phyloP scores from a whole-genome alignment of 306 rosid genomes.

The Abrus precatorius region DNA sequence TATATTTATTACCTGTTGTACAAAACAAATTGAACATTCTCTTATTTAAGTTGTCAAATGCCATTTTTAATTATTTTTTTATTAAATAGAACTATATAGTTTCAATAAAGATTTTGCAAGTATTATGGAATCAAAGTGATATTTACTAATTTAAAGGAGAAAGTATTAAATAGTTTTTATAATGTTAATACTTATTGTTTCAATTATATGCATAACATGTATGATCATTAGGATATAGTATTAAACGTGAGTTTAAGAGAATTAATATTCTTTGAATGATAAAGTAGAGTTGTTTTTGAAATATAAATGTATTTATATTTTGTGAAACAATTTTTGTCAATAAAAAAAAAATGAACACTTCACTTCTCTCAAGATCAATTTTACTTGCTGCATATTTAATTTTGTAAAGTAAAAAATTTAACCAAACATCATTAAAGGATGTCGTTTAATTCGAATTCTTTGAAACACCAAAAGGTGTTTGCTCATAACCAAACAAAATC shows the following conservation, averaged over 20 bases:
- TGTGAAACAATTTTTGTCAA: too few species aligned
- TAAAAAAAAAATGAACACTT: too few species aligned
- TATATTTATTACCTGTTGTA: neutral
- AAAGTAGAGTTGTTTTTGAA: too few species aligned
- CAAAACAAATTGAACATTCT: neutral
- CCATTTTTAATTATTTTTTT: neutral
- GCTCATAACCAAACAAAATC: neutral
- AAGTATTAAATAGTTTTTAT: too few species aligned
- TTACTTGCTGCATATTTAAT: neutral
- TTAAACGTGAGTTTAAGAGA: too few species aligned
- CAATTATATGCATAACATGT: neutral
- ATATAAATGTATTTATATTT: too few species aligned
- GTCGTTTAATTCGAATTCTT: neutral
- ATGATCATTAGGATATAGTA: neutral
- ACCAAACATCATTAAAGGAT: neutral
- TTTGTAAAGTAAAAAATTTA: neutral
- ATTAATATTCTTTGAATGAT: too few species aligned
- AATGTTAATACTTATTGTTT: too few species aligned
- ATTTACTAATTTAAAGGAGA: neutral
- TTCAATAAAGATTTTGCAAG: neutral
- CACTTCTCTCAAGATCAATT: too few species aligned
- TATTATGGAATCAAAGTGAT: neutral
- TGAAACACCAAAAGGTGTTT: neutral
- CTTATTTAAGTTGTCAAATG: slow-evolving; percentile 3
- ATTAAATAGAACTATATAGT: neutral